A percentile compares a stretch with the other conserved stretches of the same genome.
Evolutionary conservation across 352 stramenopile species (phyloP).

Genomic region (Phytopythium litorale): DNA sequence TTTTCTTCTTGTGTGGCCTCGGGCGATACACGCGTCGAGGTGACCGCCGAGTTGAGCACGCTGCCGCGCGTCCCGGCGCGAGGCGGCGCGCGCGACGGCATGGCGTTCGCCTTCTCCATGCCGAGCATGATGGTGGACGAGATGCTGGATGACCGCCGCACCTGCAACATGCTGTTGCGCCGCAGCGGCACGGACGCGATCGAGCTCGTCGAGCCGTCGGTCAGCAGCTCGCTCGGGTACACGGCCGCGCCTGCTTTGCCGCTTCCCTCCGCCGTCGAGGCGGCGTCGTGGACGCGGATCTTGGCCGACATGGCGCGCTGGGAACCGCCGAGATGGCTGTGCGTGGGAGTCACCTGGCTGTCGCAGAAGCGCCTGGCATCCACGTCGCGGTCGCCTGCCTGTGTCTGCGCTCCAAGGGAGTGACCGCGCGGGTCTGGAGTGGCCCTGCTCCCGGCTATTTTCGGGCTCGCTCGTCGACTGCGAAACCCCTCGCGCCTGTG

Average conservation of each 20-base stretch:
- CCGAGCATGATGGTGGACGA: slow-evolving; percentile 28
- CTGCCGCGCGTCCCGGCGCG: slow-evolving; percentile 6
- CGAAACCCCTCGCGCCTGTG: background rate
- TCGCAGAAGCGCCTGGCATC: background rate
- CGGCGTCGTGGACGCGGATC: slow-evolving; percentile 9
- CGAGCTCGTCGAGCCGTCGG: slow-evolving; percentile 24
- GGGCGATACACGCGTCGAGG: slow-evolving; percentile 29
- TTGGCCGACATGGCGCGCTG: slow-evolving; percentile 9
- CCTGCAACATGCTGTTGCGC: slow-evolving; percentile 29
- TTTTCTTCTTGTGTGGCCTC: slow-evolving; percentile 26
- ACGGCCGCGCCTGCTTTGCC: slow-evolving; percentile 16
- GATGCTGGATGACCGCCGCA: slow-evolving; percentile 38
- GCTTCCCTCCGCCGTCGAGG: background rate
- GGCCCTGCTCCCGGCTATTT: background rate
- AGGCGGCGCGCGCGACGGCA: slow-evolving; percentile 13
- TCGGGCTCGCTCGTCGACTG: background rate
- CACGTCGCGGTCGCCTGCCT: background rate
- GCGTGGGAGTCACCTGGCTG: background rate
- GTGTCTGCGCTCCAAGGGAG: no score
- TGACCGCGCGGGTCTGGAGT: background rate
- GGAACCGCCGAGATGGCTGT: background rate
- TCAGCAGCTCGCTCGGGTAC: slow-evolving; percentile 27
- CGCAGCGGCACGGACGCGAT: slow-evolving; percentile 17
- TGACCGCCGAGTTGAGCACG: slow-evolving; percentile 18
- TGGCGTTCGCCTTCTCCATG: slow-evolving; percentile 20